phyloP scores from a whole-genome alignment of 208 protist genomes.

The Leishmania martiniquensis region DNA sequence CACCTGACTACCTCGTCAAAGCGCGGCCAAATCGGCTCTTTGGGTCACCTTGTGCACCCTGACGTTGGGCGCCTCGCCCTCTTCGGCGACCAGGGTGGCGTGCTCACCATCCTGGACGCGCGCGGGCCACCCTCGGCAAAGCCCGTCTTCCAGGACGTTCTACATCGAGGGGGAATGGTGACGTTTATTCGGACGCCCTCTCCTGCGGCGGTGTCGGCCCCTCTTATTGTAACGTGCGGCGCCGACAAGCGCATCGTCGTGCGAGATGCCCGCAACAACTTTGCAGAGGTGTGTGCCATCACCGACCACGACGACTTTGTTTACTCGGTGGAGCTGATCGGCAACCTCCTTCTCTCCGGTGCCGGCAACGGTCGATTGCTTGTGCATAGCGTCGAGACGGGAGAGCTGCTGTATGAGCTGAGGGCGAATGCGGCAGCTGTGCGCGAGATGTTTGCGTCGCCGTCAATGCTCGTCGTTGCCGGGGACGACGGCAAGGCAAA shows the following conservation, averaged over 20 bases:
- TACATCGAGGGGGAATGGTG: conserved; percentile 80
- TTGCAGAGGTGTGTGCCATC: conserved; percentile 46
- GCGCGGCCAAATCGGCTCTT: conserved; percentile 69
- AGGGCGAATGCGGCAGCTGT: conserved; percentile 71
- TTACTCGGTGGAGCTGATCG: conserved; percentile 77
- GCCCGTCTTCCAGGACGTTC: conserved; percentile 50
- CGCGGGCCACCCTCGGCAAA: conserved; percentile 28
- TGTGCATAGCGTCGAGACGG: conserved; percentile 72
- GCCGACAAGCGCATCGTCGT: conserved; percentile 75
- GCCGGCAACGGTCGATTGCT: conserved; percentile 83
- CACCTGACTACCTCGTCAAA: conserved; percentile 54
- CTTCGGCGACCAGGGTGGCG: conserved; percentile 80
- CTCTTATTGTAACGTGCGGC: conserved; percentile 75
- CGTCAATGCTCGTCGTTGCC: conserved; percentile 50
- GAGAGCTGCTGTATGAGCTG: conserved; percentile 79
- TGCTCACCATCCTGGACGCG: conserved; percentile 68
- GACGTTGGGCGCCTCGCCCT: conserved; percentile 41
- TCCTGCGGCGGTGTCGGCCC: conserved; percentile 26
- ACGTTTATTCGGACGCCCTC: conserved; percentile 47
- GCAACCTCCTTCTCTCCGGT: conserved; percentile 65
- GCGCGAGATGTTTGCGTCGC: conserved; percentile 65
- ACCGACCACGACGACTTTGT: conserved; percentile 82
- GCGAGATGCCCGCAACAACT: conserved; percentile 66
- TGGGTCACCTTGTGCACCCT: conserved; percentile 50
- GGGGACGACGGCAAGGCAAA: conserved; percentile 89